Percentiles rank a stretch among this genome's conserved stretches.
phyloP scores from a whole-genome alignment of 106 monocot species.

The Dendrobium officinale region DNA sequence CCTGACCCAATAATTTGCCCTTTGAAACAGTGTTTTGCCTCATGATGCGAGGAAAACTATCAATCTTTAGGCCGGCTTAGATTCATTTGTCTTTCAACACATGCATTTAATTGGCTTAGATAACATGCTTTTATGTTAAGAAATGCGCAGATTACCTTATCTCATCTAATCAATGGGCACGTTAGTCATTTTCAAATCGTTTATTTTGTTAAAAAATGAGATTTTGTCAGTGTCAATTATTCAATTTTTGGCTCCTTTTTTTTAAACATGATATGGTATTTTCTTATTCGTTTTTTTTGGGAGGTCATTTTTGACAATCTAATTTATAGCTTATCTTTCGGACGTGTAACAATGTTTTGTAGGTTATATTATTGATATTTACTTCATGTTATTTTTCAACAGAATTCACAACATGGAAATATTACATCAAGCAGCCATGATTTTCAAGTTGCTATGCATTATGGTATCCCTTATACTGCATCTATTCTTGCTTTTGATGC shows the following conservation, averaged over 20 bases:
- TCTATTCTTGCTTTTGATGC: slow-evolving; percentile 89
- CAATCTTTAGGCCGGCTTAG: background rate
- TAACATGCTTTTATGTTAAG: too few species aligned
- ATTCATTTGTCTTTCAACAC: background rate
- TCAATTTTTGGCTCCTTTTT: background rate
- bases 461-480: slow-evolving; percentile 80
- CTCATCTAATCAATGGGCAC: background rate
- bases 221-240: background rate
- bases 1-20: too few species aligned
- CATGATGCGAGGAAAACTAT: background rate
- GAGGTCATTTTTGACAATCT: background rate
- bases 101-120: background rate
- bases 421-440: slow-evolving; percentile 26
- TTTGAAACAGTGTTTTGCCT: background rate
- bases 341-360: background rate
- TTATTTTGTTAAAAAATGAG: background rate
- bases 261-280: background rate
- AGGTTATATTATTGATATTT: background rate
- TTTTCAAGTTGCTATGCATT: slow-evolving; percentile 59
- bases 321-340: background rate
- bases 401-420: slow-evolving; percentile 17
- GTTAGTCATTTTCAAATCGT: background rate
- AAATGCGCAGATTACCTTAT: background rate
- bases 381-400: slow-evolving; percentile 1
- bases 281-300: background rate